A percentile compares a stretch with the other conserved stretches of the same genome.
phyloP scores from a whole-genome alignment of 2,329 filamentous ascomycete species.

The Cladobotryum protrusum region DNA sequence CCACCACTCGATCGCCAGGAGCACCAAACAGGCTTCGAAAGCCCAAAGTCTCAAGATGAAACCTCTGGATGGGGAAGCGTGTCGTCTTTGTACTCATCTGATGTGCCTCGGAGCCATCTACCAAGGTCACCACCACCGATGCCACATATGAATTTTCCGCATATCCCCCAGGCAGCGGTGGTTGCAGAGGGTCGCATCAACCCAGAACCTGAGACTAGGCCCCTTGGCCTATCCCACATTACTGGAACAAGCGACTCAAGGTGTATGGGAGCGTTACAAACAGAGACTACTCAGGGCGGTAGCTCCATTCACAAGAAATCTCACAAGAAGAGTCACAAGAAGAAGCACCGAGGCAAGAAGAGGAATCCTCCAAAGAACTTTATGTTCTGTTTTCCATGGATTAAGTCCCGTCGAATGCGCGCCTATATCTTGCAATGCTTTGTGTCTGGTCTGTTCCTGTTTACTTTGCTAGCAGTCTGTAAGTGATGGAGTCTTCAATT shows the following conservation, averaged over 20 bases:
- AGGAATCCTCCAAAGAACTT: conserved; percentile 33
- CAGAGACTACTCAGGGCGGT: not conserved
- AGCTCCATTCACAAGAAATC: not conserved
- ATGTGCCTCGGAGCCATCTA: no score
- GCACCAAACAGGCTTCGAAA: conserved; percentile 21
- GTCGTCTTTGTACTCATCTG: not conserved
- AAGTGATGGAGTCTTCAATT: conserved; percentile 30
- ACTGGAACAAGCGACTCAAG: not conserved
- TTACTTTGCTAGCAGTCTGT: conserved; percentile 59
- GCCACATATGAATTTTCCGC: not conserved
- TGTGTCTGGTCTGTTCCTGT: conserved; percentile 58
- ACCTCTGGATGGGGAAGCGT: conserved; percentile 5
- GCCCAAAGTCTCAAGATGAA: conserved; percentile 43
- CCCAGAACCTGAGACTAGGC: not conserved
- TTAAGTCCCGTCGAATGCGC: conserved; percentile 48
- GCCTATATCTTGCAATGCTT: conserved; percentile 54
- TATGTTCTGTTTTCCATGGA: conserved; percentile 49
- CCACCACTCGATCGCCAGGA: conserved; percentile 15
- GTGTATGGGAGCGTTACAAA: not conserved
- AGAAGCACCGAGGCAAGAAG: not conserved
- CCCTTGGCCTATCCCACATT: not conserved
- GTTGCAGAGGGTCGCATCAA: not conserved
- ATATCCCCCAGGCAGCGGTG: not conserved
- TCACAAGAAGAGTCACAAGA: no score
- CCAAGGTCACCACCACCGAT: not conserved